A percentile compares a stretch with the other conserved stretches of the same genome.
Conservation (phyloP, 2,329 filamentous ascomycete species). For the Periconia sp. region DNA sequence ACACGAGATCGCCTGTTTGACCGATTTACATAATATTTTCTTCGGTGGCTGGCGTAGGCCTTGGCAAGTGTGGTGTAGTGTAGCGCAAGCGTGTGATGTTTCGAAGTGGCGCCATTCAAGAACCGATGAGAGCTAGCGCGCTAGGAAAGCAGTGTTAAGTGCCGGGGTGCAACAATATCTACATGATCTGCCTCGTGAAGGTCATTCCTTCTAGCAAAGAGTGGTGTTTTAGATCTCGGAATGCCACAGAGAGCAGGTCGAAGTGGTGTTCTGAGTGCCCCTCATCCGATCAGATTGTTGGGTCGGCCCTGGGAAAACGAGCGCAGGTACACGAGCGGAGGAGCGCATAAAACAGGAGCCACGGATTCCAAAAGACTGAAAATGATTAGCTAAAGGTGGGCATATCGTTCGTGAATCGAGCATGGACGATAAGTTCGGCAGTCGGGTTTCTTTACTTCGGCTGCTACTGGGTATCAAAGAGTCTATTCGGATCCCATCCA, state of each 20-base stretch:
- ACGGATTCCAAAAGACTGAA: too few species aligned
- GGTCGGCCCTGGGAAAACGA: too few species aligned
- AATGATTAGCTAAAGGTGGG: too few species aligned
- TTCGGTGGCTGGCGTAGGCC: too few species aligned
- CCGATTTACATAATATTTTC: constrained; percentile 4
- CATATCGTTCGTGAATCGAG: too few species aligned
- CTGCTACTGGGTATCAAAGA: constrained; percentile 1
- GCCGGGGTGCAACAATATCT: constrained; percentile 6
- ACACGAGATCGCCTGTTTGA: constrained; percentile 9
- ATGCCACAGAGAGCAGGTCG: background rate
- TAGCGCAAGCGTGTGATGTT: constrained; percentile 6
- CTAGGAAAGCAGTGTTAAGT: too few species aligned
- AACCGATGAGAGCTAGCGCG: constrained; percentile 1
- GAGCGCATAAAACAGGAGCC: too few species aligned
- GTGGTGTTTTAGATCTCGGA: constrained; percentile 1
- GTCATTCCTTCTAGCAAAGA: background rate
- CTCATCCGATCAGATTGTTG: constrained; percentile 5
- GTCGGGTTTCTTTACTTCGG: too few species aligned
- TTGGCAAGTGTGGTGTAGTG: constrained; percentile 8
- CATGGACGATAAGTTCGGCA: too few species aligned
- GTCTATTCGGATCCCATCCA: constrained; percentile 60
- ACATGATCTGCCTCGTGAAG: constrained; percentile 12
- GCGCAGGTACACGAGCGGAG: too few species aligned
- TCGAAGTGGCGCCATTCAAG: constrained; percentile 8
- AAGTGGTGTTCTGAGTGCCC: too few species aligned